Base-by-base conservation (phyloP, 129 eudicot genomes). In the Flaveria ramosissima region DNA sequence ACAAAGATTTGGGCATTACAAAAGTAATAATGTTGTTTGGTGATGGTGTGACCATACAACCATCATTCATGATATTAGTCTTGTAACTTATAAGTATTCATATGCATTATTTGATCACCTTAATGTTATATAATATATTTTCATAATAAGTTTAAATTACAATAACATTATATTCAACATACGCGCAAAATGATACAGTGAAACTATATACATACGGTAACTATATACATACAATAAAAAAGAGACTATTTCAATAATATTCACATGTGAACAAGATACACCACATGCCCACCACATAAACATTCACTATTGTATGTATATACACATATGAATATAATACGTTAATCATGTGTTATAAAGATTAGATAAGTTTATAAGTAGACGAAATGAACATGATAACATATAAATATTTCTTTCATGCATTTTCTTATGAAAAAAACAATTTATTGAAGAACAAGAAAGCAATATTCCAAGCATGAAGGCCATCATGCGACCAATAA, bases 401-500 rank as follows among this genome's bases (percentile, higher is more conserved):
- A 11, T 13, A 47, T 47, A 47, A 11, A 47, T 2, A 12, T 47
- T 47, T 47, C 4, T 10, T 47, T 47, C 52, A 1, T 1, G 52
- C 52, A 47, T 10, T 47, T 47, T 47, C 45, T 93, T 93, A 80
- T 90, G 98, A 96, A 93, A 26, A 93, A 92, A 80, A 23, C 98
- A 90, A 76, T 93, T 92, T 96, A 90, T 93, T 16, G 83, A 80
- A 68, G 97, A 97, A 74, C 89, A 93, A 27, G 90, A 92, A 89
- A 88, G 90, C 84, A 96, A 90, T 48, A 90, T 41, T 56, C 98
- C 98, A 67, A 90, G 91, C 89, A 90, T 83, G 73, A 90, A 46
- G 1, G 98, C 95, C 90, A 87, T 88, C 98, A 93, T 86, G 80
- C 96, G 90, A 82, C 97, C 97, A 30, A 4, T 4, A 82, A 86